phyloP scores from a whole-genome alignment of 345 rosid species.

The Gossypium bickii region DNA sequence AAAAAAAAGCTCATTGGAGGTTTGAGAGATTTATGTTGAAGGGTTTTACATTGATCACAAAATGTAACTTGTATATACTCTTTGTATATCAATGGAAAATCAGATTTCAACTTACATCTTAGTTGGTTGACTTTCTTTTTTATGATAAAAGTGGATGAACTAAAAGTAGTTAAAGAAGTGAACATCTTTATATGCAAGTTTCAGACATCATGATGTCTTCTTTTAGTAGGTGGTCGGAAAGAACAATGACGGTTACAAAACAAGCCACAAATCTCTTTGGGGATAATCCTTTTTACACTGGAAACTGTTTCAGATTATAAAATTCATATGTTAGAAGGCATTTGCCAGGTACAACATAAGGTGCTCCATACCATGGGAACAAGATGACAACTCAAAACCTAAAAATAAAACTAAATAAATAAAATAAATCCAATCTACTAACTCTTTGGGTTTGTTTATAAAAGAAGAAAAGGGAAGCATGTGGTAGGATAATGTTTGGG shows the following conservation, averaged over 20 bases:
- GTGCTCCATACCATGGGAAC: not conserved
- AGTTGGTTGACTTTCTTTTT: not conserved
- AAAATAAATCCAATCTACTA: no score
- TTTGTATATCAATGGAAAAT: conserved; percentile 38
- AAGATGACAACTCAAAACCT: no score
- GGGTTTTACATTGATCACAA: conserved; percentile 20
- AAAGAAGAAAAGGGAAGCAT: conserved; percentile 19
- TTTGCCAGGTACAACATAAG: not conserved
- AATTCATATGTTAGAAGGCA: no score
- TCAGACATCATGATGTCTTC: not conserved
- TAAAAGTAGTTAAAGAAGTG: no score
- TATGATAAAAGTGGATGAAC: no score
- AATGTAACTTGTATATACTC: conserved; percentile 44
- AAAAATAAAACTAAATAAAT: no score
- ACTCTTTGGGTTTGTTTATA: no score
- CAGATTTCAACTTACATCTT: conserved; percentile 11
- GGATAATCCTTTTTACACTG: no score
- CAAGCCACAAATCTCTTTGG: no score
- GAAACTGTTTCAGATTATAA: no score
- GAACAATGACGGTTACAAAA: not conserved
- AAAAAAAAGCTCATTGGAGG: conserved; percentile 37
- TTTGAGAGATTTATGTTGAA: conserved; percentile 29
- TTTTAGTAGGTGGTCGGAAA: no score
- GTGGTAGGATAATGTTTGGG: conserved; percentile 38
- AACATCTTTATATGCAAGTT: not conserved